Conservation (phyloP, 768 basidiomycete species). For the Lactifluus rugatus region DNA sequence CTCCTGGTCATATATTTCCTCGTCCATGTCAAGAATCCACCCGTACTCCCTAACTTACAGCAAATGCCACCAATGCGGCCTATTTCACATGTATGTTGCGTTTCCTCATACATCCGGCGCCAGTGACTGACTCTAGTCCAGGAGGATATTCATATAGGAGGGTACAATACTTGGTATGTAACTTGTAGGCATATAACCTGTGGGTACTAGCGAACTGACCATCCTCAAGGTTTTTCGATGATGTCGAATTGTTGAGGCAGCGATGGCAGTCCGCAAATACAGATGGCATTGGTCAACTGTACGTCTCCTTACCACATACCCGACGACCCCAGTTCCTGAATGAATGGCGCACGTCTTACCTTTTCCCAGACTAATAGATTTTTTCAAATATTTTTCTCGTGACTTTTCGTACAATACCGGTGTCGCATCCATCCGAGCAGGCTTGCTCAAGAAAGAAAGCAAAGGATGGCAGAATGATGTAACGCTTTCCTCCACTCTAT, state of each 20-base stretch:
- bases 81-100: constrained; percentile 53
- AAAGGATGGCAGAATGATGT: constrained; percentile 91
- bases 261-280: constrained; percentile 92
- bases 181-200: neutral
- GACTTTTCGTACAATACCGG: constrained; percentile 89
- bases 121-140: constrained; percentile 25
- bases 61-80: constrained; percentile 87
- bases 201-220: neutral
- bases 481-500: neutral
- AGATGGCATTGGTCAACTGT: constrained; percentile 91
- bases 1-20: constrained; percentile 97
- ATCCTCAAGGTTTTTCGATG: constrained; percentile 76
- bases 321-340: constrained; percentile 6
- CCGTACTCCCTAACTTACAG: constrained; percentile 92
- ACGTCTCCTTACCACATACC: constrained; percentile 25
- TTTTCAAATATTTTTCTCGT: constrained; percentile 92
- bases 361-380: constrained; percentile 80
- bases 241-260: constrained; percentile 83
- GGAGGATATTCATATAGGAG: constrained; percentile 76
- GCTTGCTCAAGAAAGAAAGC: constrained; percentile 77
- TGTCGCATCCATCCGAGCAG: constrained; percentile 85
- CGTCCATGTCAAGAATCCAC: constrained; percentile 94
- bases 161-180: constrained; percentile 63
- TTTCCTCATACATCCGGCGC: neutral
- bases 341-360: neutral